These are phyloP conservation scores for Barnettozyma wickerhamii DNA, from an alignment of 805 yeast species.

Conservation along the genomic window DNA sequence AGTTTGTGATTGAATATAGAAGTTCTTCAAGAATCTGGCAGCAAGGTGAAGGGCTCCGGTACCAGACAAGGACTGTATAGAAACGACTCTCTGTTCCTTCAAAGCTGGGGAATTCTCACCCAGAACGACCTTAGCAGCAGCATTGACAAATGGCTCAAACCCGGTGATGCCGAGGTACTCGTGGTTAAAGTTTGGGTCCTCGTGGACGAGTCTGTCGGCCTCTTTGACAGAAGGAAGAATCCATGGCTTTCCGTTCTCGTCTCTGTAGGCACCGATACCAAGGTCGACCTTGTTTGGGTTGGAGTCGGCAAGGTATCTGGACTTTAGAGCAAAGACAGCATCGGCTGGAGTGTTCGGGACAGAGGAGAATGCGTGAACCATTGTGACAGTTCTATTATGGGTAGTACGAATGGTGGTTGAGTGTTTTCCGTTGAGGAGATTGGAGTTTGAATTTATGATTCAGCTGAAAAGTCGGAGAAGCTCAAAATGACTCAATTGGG, in stretches of 20 bases:
- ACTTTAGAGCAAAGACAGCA: conserved; percentile 79
- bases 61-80: conserved; percentile 78
- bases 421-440: neutral
- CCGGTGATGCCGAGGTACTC: conserved; percentile 89
- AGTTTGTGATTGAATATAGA: conserved; percentile 34
- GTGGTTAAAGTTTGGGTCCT: conserved; percentile 65
- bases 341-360: conserved; percentile 75
- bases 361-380: conserved; percentile 38
- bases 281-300: conserved; percentile 72
- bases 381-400: conserved; percentile 12
- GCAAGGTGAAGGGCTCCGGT: conserved; percentile 91
- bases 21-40: conserved; percentile 44
- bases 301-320: conserved; percentile 54
- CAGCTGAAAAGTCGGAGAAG: no score
- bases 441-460: no score
- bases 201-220: conserved; percentile 64
- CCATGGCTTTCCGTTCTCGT: conserved; percentile 67
- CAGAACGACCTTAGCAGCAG: conserved; percentile 69
- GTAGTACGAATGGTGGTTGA: neutral
- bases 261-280: conserved; percentile 81
- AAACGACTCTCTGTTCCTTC: conserved; percentile 43
- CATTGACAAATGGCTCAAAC: conserved; percentile 56
- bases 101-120: conserved; percentile 57
- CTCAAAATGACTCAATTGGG: no score
- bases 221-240: conserved; percentile 60